A percentile compares a stretch with the other conserved stretches of the same genome.
Conservation (phyloP, 83 land plant species). For the Diphasiastrum complanatum region DNA sequence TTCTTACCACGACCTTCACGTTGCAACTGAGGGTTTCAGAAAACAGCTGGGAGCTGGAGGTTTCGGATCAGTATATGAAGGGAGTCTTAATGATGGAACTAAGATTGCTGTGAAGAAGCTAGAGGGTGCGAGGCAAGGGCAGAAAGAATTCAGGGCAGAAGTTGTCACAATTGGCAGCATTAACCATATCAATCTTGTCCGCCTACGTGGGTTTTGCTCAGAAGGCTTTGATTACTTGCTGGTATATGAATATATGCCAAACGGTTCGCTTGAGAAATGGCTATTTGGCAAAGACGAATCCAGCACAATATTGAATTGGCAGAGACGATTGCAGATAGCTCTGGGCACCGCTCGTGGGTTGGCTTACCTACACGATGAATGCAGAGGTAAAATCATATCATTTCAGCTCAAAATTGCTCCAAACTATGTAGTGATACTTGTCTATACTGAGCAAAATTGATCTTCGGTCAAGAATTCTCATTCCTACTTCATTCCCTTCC, state of each 20-base stretch:
- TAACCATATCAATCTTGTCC: conserved; percentile 20
- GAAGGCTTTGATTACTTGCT: conserved; percentile 2
- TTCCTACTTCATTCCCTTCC: too few species aligned
- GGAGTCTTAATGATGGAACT: not conserved
- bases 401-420: too few species aligned
- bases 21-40: conserved; percentile 6
- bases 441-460: too few species aligned
- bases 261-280: conserved; percentile 25
- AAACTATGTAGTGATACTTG: too few species aligned
- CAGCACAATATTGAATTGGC: conserved; percentile 8
- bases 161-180: conserved; percentile 13
- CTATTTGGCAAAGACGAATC: conserved; percentile 2
- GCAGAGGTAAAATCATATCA: conserved; percentile 30
- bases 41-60: conserved; percentile 11
- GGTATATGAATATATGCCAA: conserved; percentile 21
- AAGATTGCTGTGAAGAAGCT: conserved; percentile 26
- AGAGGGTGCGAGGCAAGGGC: conserved; percentile 17
- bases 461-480: too few species aligned
- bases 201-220: conserved; percentile 19
- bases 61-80: conserved; percentile 13
- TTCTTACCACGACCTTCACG: not conserved
- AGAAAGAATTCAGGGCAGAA: conserved; percentile 24
- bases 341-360: conserved; percentile 35
- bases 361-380: conserved; percentile 37
- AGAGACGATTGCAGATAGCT: conserved; percentile 20